phyloP scores from a whole-genome alignment of 345 rosid genomes.

The Lepidium aucheri region DNA sequence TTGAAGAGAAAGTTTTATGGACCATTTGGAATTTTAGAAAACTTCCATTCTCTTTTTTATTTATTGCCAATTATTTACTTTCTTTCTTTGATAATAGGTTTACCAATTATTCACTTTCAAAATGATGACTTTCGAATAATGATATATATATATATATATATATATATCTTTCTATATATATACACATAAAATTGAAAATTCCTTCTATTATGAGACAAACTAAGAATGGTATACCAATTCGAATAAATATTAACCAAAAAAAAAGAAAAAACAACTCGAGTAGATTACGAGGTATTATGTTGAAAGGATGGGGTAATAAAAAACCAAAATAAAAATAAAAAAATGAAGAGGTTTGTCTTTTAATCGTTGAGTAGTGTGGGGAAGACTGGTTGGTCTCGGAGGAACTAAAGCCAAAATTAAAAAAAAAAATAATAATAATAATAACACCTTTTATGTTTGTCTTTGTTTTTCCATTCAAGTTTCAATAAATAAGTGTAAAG shows the following conservation, averaged over 20 bases:
- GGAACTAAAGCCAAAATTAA: slow-evolving; percentile 15
- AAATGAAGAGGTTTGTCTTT: slow-evolving; percentile 16
- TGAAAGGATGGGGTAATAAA: background rate
- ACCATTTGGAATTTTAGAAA: background rate
- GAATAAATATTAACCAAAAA: background rate
- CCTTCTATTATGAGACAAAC: background rate
- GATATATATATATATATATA: background rate
- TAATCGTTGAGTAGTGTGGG: slow-evolving; percentile 3
- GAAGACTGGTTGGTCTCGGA: slow-evolving; percentile 5
- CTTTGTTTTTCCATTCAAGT: slow-evolving; percentile 12
- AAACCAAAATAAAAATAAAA: background rate
- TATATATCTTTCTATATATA: too few species aligned
- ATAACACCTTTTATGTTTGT: background rate
- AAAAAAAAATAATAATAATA: background rate
- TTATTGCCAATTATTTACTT: background rate
- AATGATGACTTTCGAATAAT: background rate
- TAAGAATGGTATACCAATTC: background rate
- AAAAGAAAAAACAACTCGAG: background rate
- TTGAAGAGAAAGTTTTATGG: background rate
- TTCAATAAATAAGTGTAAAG: slow-evolving; percentile 6
- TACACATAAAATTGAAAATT: background rate
- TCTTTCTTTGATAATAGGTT: too few species aligned
- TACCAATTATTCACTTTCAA: background rate
- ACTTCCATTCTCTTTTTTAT: background rate
- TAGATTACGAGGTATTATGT: background rate